Conservation (phyloP, 805 yeast genomes). For the Yarrowia sp. region DNA sequence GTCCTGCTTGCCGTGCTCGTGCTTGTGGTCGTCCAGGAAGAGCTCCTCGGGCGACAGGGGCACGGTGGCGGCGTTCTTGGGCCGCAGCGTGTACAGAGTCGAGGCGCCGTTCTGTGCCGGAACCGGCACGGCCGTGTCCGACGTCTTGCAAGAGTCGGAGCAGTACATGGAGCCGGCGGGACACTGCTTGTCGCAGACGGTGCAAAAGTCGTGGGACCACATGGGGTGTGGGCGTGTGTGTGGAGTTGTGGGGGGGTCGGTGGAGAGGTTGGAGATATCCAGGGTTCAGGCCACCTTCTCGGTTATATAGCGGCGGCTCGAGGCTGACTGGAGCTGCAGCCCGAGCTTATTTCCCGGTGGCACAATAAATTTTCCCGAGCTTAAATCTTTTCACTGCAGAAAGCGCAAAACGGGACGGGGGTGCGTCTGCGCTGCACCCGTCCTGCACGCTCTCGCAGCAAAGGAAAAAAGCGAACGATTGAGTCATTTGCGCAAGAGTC, state of each 20-base stretch:
- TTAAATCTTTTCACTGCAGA: neutral
- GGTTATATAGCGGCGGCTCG: slow-evolving; percentile 28
- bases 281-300: neutral
- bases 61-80: slow-evolving; percentile 4
- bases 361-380: slow-evolving; percentile 34
- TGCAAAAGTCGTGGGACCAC: slow-evolving; percentile 62
- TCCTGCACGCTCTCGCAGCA: neutral
- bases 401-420: neutral
- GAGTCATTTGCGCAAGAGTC: slow-evolving; percentile 11
- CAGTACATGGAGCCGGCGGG: slow-evolving; percentile 56
- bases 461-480: slow-evolving; percentile 1
- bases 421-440: neutral
- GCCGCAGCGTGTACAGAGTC: slow-evolving; percentile 25
- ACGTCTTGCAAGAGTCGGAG: slow-evolving; percentile 54
- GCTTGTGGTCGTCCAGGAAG: slow-evolving; percentile 25
- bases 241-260: neutral
- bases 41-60: slow-evolving; percentile 35
- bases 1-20: neutral
- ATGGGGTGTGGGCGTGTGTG: slow-evolving; percentile 37
- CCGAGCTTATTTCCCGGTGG: slow-evolving; percentile 22
- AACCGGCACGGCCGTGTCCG: slow-evolving; percentile 8
- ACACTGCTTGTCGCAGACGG: slow-evolving; percentile 63
- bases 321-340: slow-evolving; percentile 6
- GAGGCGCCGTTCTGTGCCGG: neutral
- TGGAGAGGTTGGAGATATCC: neutral